These are phyloP conservation scores for Amoebophrya sp. DNA, from an alignment of 169 alveolate species.

Conservation along the genomic window DNA sequence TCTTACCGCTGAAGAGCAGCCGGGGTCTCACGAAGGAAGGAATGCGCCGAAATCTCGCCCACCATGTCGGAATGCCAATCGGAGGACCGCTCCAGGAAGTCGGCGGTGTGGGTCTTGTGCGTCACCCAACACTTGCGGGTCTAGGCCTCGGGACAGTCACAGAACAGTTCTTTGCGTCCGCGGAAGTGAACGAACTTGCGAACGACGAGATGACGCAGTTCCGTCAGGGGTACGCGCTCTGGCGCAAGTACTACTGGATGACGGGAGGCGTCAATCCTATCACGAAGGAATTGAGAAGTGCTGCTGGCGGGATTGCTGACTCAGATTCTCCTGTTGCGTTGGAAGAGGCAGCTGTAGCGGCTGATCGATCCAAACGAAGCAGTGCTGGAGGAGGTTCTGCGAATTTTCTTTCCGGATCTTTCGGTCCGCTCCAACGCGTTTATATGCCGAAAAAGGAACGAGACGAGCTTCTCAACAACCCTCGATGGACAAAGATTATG, in stretches of 20 bases:
- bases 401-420: no score
- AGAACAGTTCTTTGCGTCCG: background rate
- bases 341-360: no score
- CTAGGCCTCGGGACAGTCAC: background rate
- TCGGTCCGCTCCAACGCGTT: no score
- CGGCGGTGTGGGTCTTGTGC: background rate
- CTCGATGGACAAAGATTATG: no score
- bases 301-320: background rate
- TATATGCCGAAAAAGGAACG: background rate
- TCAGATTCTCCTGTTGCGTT: no score
- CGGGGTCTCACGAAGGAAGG: background rate
- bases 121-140: background rate
- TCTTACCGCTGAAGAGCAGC: background rate
- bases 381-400: background rate
- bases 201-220: background rate
- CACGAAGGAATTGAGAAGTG: no score
- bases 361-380: no score
- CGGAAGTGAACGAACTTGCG: background rate
- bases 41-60: background rate
- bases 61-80: background rate
- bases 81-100: constrained; percentile 3
- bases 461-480: background rate
- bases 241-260: background rate
- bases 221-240: background rate
- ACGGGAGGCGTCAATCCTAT: background rate